Percentiles rank a stretch among this genome's conserved stretches.
Conservation (phyloP, 176 grass and related monocot genomes). For the Luzula sylvatica region DNA sequence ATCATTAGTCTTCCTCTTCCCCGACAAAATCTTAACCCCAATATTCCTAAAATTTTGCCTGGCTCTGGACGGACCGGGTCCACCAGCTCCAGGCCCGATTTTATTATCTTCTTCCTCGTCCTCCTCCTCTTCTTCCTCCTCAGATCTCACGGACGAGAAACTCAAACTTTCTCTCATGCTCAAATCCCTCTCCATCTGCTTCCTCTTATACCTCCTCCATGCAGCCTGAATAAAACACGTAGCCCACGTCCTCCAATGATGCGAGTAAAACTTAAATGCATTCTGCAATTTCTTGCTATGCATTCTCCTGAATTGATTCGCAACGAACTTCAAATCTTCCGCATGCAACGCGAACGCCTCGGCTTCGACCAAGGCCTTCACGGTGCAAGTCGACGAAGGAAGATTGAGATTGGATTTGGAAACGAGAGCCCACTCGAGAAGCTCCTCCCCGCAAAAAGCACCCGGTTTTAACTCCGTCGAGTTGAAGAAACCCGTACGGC, state of each 20-base stretch:
- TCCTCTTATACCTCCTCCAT: conserved; percentile 72
- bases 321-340: conserved; percentile 93
- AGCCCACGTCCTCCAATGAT: conserved; percentile 84
- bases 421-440: conserved; percentile 85
- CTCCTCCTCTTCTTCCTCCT: conserved; percentile 30
- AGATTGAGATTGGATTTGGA: conserved; percentile 57
- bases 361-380: conserved; percentile 66
- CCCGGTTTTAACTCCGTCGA: conserved; percentile 56
- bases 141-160: conserved; percentile 45
- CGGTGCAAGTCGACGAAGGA: conserved; percentile 74
- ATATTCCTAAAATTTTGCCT: conserved; percentile 29
- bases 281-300: conserved; percentile 91
- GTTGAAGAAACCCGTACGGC: conserved; percentile 87
- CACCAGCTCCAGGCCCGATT: background rate
- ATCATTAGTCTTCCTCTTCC: conserved; percentile 58
- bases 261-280: conserved; percentile 71
- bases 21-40: conserved; percentile 48
- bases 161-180: conserved; percentile 60
- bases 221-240: conserved; percentile 90
- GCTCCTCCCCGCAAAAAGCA: conserved; percentile 87
- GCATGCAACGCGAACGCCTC: conserved; percentile 78
- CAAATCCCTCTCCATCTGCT: conserved; percentile 58
- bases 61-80: background rate
- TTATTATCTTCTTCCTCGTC: conserved; percentile 26
- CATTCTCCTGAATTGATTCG: conserved; percentile 83